phyloP scores from a whole-genome alignment of 805 yeast species.

The Nakazawaea populi region DNA sequence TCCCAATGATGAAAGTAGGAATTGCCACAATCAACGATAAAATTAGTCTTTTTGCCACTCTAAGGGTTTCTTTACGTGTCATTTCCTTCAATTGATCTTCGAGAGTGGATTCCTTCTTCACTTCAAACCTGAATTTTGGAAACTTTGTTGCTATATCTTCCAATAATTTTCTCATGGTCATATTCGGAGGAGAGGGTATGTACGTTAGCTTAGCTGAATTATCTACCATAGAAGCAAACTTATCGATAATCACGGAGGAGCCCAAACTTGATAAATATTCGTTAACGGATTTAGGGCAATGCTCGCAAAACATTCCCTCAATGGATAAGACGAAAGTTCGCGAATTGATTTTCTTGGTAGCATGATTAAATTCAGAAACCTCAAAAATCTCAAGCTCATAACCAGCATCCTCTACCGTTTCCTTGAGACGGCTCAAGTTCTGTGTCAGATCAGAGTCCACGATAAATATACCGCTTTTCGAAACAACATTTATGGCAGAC shows the following conservation, averaged over 20 bases:
- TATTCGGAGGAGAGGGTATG: conserved; percentile 45
- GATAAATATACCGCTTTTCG: conserved; percentile 59
- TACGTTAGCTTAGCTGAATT: conserved; percentile 64
- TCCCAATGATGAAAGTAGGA: conserved; percentile 61
- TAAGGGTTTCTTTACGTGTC: conserved; percentile 40
- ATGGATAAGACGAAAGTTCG: conserved; percentile 53
- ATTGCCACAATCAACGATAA: conserved; percentile 51
- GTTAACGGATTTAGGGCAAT: conserved; percentile 58
- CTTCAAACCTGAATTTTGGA: conserved; percentile 40
- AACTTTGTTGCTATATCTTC: conserved; percentile 39
- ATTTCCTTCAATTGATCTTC: conserved; percentile 57
- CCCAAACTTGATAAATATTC: conserved; percentile 47
- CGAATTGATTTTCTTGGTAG: conserved; percentile 40
- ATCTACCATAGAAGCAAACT: conserved; percentile 45
- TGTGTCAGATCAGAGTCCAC: conserved; percentile 34
- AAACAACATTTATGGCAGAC: conserved; percentile 49
- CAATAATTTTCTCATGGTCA: conserved; percentile 53
- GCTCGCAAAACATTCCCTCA: conserved; percentile 64
- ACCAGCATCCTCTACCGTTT: conserved; percentile 59
- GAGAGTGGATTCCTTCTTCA: conserved; percentile 49
- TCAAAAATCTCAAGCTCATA: conserved; percentile 50
- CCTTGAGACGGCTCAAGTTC: conserved; percentile 35
- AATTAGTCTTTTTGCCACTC: conserved; percentile 38
- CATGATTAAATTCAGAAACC: conserved; percentile 37
- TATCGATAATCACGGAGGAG: conserved; percentile 48